Evolutionary conservation across 176 grass and related monocot genomes (phyloP).

Genomic region (Poa pratensis): DNA sequence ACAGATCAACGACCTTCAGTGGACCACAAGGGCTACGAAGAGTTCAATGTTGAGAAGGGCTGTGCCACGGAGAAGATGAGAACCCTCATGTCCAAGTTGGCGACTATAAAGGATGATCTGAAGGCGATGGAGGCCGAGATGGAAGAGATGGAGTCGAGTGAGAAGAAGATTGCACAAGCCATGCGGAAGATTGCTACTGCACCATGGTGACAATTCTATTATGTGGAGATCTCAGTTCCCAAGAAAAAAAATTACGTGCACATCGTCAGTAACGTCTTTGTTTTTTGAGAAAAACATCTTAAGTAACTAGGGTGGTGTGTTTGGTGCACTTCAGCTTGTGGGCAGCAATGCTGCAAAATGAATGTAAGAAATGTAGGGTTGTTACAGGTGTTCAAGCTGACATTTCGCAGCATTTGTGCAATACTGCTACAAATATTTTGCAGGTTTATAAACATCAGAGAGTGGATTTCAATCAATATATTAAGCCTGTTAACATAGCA

Average conservation of each 20-base stretch:
- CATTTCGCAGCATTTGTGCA: neutral
- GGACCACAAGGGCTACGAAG: conserved; percentile 17
- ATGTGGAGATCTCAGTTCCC: neutral
- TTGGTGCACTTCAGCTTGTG: too few species aligned
- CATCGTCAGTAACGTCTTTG: too few species aligned
- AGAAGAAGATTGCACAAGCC: neutral
- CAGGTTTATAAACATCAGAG: neutral
- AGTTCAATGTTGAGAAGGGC: neutral
- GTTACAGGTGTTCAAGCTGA: too few species aligned
- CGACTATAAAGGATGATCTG: conserved; percentile 10
- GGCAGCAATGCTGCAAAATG: too few species aligned
- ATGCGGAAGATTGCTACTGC: conserved; percentile 12
- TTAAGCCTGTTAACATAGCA: neutral
- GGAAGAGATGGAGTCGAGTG: conserved; percentile 16
- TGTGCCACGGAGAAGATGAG: neutral
- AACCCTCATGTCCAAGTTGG: conserved; percentile 14
- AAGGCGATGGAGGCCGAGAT: neutral
- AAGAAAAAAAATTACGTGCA: neutral
- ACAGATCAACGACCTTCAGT: neutral
- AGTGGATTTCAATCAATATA: neutral
- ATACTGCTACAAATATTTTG: neutral
- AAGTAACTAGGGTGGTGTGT: too few species aligned
- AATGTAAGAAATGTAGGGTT: too few species aligned
- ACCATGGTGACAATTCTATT: conserved; percentile 31
- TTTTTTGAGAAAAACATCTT: too few species aligned